Evolutionary conservation across 2,329 filamentous ascomycete species (phyloP).

Genomic region (Gaeumannomyces sp.): DNA sequence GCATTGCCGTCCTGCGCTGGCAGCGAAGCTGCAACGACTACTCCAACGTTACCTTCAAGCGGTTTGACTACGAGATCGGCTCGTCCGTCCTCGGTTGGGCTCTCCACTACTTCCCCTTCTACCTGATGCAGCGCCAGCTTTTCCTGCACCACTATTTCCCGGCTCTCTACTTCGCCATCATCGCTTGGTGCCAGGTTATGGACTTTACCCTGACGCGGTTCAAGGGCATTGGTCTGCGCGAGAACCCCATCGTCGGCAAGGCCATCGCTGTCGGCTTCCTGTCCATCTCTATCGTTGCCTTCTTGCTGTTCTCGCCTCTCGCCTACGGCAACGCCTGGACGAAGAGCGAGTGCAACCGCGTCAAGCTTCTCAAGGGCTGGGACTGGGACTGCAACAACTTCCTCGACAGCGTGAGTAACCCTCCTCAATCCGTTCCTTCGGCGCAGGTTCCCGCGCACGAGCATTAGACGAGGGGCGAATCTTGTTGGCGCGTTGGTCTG

Average conservation of each 20-base stretch:
- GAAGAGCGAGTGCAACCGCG: slow-evolving; percentile 73
- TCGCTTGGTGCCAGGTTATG: slow-evolving; percentile 81
- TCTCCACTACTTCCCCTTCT: slow-evolving; percentile 98
- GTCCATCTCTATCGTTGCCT: slow-evolving; percentile 65
- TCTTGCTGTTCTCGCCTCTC: slow-evolving; percentile 79
- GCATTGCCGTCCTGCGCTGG: slow-evolving; percentile 81
- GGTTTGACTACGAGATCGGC: slow-evolving; percentile 96
- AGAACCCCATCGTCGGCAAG: slow-evolving; percentile 68
- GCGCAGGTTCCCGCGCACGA: slow-evolving; percentile 30
- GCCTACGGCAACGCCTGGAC: slow-evolving; percentile 95
- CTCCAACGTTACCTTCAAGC: slow-evolving; percentile 74
- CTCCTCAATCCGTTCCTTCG: slow-evolving; percentile 20
- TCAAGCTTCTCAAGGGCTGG: slow-evolving; percentile 86
- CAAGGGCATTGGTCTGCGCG: slow-evolving; percentile 57
- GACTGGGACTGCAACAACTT: slow-evolving; percentile 99
- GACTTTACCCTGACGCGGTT: slow-evolving; percentile 78
- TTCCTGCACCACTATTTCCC: slow-evolving; percentile 99
- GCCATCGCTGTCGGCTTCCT: slow-evolving; percentile 69
- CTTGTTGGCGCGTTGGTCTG: slow-evolving; percentile 6
- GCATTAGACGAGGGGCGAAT: slow-evolving; percentile 13
- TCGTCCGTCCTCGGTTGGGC: slow-evolving; percentile 89
- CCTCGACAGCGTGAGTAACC: slow-evolving; percentile 68
- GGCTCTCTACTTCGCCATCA: slow-evolving; percentile 88
- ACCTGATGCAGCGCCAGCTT: slow-evolving; percentile 93
- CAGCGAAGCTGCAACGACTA: slow-evolving; percentile 92